These are phyloP conservation scores for Dimargaris verticillata DNA, from an alignment of 192 early-diverging fungal species.

Conservation along the genomic window DNA sequence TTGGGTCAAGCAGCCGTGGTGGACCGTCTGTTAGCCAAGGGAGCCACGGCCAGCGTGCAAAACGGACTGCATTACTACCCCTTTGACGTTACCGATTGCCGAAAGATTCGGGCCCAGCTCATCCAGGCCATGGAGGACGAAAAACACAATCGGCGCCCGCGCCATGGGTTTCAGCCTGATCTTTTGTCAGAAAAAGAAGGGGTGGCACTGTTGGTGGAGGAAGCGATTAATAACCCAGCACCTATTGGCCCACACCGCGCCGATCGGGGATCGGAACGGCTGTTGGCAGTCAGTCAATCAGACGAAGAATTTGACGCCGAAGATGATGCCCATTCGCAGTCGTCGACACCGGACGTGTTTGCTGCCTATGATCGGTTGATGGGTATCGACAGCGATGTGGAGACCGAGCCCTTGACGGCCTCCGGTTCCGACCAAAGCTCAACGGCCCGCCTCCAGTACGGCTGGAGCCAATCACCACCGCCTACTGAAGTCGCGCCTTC, in stretches of 20 bases:
- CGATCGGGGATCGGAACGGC: not conserved
- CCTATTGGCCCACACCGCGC: not conserved
- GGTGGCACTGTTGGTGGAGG: not conserved
- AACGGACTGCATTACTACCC: conserved; percentile 30
- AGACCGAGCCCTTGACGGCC: not conserved
- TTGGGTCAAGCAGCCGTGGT: conserved; percentile 30
- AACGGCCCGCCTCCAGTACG: not conserved
- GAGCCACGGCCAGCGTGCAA: conserved; percentile 26
- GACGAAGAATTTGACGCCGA: not conserved
- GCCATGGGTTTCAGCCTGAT: not conserved
- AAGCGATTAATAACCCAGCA: not conserved
- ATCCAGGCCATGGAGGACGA: not conserved
- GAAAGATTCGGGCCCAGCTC: not conserved
- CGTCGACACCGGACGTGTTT: not conserved
- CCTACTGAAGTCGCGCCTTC: not conserved
- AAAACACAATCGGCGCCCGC: not conserved
- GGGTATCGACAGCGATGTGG: not conserved
- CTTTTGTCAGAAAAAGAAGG: not conserved
- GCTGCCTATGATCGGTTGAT: not conserved
- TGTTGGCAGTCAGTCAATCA: not conserved
- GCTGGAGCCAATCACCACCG: not conserved
- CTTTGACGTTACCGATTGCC: conserved; percentile 20
- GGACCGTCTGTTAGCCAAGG: conserved; percentile 26
- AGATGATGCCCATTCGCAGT: not conserved
- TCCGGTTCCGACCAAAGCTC: not conserved